Evolutionary conservation across 1,139 yeast species (phyloP).

Genomic region (Taphrina pruni): DNA sequence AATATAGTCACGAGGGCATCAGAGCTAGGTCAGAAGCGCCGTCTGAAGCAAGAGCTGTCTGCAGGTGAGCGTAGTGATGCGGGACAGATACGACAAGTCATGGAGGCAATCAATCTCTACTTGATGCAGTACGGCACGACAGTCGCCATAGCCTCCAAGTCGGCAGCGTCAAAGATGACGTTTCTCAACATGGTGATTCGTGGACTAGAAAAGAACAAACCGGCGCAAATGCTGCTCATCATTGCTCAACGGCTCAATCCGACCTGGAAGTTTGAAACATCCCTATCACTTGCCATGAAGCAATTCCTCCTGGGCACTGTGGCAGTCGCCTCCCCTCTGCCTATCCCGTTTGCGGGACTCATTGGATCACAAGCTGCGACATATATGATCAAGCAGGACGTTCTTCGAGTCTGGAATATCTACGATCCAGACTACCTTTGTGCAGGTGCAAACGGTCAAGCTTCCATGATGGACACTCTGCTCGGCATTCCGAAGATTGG

Average conservation of each 20-base stretch:
- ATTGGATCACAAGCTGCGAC: constrained; percentile 24
- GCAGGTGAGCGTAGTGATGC: constrained; percentile 23
- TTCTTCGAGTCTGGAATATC: constrained; percentile 31
- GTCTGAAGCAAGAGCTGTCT: constrained; percentile 5
- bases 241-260: constrained; percentile 36
- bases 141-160: constrained; percentile 18
- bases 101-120: constrained; percentile 45
- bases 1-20: constrained; percentile 27
- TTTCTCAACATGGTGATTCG: constrained; percentile 18
- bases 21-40: constrained; percentile 19
- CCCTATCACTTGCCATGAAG: constrained; percentile 29
- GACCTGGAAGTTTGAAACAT: constrained; percentile 27
- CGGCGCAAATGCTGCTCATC: constrained; percentile 28
- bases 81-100: constrained; percentile 14
- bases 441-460: constrained; percentile 11
- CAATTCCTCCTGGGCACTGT: constrained; percentile 34
- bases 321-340: constrained; percentile 26
- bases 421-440: constrained; percentile 31
- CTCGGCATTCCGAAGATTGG: constrained; percentile 10
- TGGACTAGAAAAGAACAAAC: constrained; percentile 4
- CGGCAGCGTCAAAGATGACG: constrained; percentile 28
- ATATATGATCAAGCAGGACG: constrained; percentile 30
- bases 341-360: constrained; percentile 38
- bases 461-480: constrained; percentile 29
- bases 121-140: constrained; percentile 22